A percentile compares a stretch with the other conserved stretches of the same genome.
These are phyloP conservation scores for Phialophora tarda DNA, from an alignment of 2,329 filamentous ascomycete species.

Conservation along the genomic window DNA sequence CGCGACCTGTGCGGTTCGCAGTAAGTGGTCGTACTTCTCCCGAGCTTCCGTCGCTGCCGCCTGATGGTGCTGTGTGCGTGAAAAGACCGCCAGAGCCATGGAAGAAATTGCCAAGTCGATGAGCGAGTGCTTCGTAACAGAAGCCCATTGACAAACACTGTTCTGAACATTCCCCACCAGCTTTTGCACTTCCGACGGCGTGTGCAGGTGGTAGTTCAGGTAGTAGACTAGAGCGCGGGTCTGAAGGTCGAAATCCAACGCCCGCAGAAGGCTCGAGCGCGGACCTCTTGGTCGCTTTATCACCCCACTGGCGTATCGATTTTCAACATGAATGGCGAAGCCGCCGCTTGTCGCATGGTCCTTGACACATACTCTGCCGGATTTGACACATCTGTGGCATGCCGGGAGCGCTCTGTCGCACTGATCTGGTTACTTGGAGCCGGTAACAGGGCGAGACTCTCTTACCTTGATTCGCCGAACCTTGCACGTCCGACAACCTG, in stretches of 20 bases:
- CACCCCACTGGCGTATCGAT: conserved; percentile 42
- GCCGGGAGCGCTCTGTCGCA: conserved; percentile 41
- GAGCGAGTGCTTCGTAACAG: conserved; percentile 29
- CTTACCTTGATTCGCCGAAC: conserved; percentile 42
- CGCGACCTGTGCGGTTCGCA: conserved; percentile 34
- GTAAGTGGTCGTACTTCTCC: conserved; percentile 37
- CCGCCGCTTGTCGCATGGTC: conserved; percentile 15
- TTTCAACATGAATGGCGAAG: conserved; percentile 41
- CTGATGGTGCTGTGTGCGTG: conserved; percentile 37
- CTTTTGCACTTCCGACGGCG: conserved; percentile 26
- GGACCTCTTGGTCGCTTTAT: conserved; percentile 45
- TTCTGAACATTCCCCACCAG: conserved; percentile 31
- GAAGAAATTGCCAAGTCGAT: conserved; percentile 43
- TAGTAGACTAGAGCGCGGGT: conserved; percentile 42
- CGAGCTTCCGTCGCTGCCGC: conserved; percentile 40
- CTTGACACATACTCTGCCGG: conserved; percentile 38
- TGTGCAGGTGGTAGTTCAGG: conserved; percentile 38
- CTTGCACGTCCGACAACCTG: conserved; percentile 42
- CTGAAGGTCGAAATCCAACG: conserved; percentile 38
- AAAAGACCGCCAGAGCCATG: conserved; percentile 42
- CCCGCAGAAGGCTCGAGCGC: conserved; percentile 37
- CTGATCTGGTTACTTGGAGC: conserved; percentile 26
- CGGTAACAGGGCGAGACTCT: background rate
- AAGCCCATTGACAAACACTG: conserved; percentile 28
- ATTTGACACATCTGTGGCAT: conserved; percentile 41